Evolutionary conservation across 805 yeast species (phyloP).

Genomic region (Saccharomycopsis fibuligera): DNA sequence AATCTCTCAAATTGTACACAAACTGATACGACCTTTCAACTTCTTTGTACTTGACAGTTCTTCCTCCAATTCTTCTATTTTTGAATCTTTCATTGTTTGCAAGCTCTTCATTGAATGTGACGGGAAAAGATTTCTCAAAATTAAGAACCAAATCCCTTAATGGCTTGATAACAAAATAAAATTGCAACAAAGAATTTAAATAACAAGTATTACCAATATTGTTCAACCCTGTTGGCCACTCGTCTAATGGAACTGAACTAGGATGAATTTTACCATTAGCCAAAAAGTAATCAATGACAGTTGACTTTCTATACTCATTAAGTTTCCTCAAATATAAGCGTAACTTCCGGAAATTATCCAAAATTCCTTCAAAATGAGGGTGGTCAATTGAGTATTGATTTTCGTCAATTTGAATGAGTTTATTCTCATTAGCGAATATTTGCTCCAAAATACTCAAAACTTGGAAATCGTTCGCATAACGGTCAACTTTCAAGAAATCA

Average conservation of each 20-base stretch:
- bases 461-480: conserved; percentile 28
- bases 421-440: conserved; percentile 24
- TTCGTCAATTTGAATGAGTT: conserved; percentile 28
- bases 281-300: conserved; percentile 1
- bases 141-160: conserved; percentile 58
- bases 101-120: conserved; percentile 2
- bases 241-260: conserved; percentile 9
- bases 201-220: conserved; percentile 97
- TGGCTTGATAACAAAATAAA: conserved; percentile 81
- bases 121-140: conserved; percentile 38
- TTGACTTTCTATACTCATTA: conserved; percentile 1
- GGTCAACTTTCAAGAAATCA: conserved; percentile 24
- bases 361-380: neutral
- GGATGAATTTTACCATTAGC: conserved; percentile 11
- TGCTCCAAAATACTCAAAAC: conserved; percentile 17
- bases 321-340: conserved; percentile 6
- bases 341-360: conserved; percentile 1
- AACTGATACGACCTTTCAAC: conserved; percentile 78
- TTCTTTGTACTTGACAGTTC: conserved; percentile 73
- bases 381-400: conserved; percentile 27
- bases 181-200: conserved; percentile 83
- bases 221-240: conserved; percentile 85
- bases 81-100: conserved; percentile 13
- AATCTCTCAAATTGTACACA: conserved; percentile 58
- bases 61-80: conserved; percentile 77